A percentile compares a stretch with the other conserved stretches of the same genome.
Evolutionary conservation across 2,329 filamentous ascomycete genomes (phyloP).

Genomic region (Pestalotiopsis fici): DNA sequence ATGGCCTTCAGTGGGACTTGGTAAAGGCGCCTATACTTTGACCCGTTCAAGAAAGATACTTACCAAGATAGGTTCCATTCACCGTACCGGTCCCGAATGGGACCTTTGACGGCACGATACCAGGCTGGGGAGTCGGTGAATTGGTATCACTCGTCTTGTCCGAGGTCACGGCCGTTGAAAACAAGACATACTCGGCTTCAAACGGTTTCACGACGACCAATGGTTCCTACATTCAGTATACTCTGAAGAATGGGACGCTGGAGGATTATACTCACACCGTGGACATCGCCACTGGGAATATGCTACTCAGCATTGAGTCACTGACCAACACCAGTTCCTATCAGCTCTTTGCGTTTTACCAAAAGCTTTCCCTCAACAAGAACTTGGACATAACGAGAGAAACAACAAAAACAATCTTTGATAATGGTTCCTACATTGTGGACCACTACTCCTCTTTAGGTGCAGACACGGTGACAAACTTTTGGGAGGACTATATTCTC

Average conservation of each 20-base stretch:
- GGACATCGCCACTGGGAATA: neutral
- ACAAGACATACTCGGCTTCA: neutral
- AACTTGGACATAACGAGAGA: neutral
- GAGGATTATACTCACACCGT: neutral
- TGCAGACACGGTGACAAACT: neutral
- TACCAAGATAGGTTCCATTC: neutral
- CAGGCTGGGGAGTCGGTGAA: neutral
- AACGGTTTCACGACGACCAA: neutral
- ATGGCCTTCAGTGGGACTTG: slow-evolving; percentile 1
- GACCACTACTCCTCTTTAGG: neutral
- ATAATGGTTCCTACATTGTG: neutral
- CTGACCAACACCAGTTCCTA: neutral
- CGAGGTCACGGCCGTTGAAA: neutral
- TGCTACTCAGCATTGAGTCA: neutral
- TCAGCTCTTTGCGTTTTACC: neutral
- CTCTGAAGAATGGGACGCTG: neutral
- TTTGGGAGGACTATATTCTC: neutral
- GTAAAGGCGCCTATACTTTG: neutral
- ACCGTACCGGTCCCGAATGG: neutral
- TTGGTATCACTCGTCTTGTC: neutral
- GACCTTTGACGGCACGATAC: neutral
- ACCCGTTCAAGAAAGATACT: neutral
- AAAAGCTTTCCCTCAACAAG: neutral
- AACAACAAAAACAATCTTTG: neutral
- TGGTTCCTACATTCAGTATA: neutral